phyloP scores from a whole-genome alignment of 1,284 basidiomycete genomes.

The Fistulinella cinereoalba region DNA sequence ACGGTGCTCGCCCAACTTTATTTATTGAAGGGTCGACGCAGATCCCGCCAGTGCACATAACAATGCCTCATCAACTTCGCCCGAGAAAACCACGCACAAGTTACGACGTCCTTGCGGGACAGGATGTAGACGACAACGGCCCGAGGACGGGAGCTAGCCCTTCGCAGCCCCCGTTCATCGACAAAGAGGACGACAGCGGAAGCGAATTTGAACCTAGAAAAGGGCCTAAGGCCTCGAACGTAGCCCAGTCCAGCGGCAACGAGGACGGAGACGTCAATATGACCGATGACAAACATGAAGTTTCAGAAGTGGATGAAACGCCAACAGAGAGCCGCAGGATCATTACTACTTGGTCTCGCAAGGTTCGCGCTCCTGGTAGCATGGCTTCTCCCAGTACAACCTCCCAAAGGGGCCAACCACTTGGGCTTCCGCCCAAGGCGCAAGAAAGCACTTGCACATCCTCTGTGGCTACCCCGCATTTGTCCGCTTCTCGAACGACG shows the following conservation, averaged over 20 bases:
- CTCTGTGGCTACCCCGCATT: constrained; percentile 22
- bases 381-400: too few relatives aligned
- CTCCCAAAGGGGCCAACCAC: constrained; percentile 17
- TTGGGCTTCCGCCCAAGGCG: constrained; percentile 24
- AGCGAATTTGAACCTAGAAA: constrained; percentile 46
- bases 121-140: constrained; percentile 13
- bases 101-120: constrained; percentile 30
- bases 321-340: constrained; percentile 9
- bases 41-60: too few relatives aligned
- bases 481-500: constrained; percentile 37
- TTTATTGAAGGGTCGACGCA: too few relatives aligned
- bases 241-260: constrained; percentile 12
- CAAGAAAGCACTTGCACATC: constrained; percentile 17
- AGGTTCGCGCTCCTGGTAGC: too few relatives aligned
- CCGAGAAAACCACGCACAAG: constrained; percentile 34
- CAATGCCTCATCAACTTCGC: constrained; percentile 38
- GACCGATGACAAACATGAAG: constrained; percentile 8
- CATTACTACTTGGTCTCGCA: too few relatives aligned
- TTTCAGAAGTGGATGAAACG: constrained; percentile 4
- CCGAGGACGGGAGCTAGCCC: constrained; percentile 25
- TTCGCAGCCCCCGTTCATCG: constrained; percentile 12
- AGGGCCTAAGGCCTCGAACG: not conserved
- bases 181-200: constrained; percentile 29
- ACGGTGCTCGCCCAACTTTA: too few relatives aligned
- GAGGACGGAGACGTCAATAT: constrained; percentile 22